Base-by-base conservation (phyloP, 2,329 filamentous ascomycete genomes). In the Verticillium longisporum region DNA sequence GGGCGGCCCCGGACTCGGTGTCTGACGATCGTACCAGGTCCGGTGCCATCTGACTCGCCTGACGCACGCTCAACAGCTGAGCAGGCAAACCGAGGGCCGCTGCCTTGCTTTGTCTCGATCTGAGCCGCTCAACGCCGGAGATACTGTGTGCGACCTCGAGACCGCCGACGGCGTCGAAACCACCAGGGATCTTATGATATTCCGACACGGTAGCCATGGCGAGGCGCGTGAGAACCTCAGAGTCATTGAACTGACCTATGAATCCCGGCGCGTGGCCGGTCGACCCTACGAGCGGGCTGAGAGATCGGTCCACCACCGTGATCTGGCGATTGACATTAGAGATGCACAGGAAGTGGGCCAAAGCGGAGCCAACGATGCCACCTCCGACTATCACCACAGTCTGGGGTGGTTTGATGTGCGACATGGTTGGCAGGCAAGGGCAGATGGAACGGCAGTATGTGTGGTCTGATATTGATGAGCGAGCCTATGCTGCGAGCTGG, bases 341-440 rank as follows among this genome's bases (percentile, higher is more conserved):
- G 10, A 11, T 13, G 6, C 56, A 56, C 21, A 75, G 69, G 15
- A 71, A 74, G 54, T 76, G 70, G 18, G 73, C 74, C 53, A 77
- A 67, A 1, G 70, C 68, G 50, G 76, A 65, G n/a, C 74, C 75
- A 7, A 75, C 71, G 37, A 77, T 69, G 37, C 74, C 74, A 5
- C 71, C 74, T n/a, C 75, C 74, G 33, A 71, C 70, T 60, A 77
- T 75, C 54, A 77, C 61, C 36, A 77, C 70, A 18, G 70, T 71
- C 55, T 70, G 64, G 45, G 4, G 13, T n/a, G 55, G 4, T 34
- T 54, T 7, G 18, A 6, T 50, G 45, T 50, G 18, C n/a, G 56
- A 55, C 60, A 61, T 61, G 11, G 14, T 41, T n/a, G 38, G 38
- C 15, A 41, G 36, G 3, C 6, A 11, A 7, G 18, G 6, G n/a